Evolutionary conservation across 108 stramenopile genomes (phyloP), one percentile per base, ranked within the genome.

Genomic region (Skeletonema marinoi): DNA sequence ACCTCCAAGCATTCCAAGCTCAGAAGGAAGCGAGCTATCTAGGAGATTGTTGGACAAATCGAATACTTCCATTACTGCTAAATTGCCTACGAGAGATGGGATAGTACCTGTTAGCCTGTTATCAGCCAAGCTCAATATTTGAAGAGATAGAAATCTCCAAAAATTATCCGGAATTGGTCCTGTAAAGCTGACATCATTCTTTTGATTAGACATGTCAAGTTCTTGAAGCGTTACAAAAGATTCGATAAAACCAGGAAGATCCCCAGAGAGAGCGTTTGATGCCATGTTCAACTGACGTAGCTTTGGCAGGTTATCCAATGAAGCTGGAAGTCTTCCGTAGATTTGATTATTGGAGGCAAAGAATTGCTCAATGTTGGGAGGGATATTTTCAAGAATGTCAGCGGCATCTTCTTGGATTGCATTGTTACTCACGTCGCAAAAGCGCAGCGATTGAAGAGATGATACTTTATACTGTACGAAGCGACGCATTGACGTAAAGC

Each of bases 391-490:
- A 25, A 68, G 32, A 33, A 73, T 21, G 75, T 41, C 32, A n/a
- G 11, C 39, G 16, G 25, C 58, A 60, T 82, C 82, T 61, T 91
- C 59, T 19, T 66, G 51, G 25, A 82, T 73, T 17, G 80, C 30
- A 29, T 86, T 25, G 25, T 25, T 25, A 0, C 25, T 25, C 25
- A 0, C 0, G 25, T 25, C 25, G 0, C 25, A 25, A 12, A 87
- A 36, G 6, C 6, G 32, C 9, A 78, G 69, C 8, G 69, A 65
- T 32, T 64, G 29, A 39, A 50, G 30, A 30, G 35, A 36, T 6
- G 78, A 41, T 13, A 78, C 78, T 44, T 71, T 65, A 3, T 88
- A 63, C 4, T 75, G 68, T 61, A 88, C 89, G 82, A 88, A 91
- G n/a, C 85, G 25, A 14, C 84, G 79, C 7, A 83, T 68, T 7